Conservation (phyloP, 2,329 filamentous ascomycete genomes). For the Aspergillus sp. region DNA sequence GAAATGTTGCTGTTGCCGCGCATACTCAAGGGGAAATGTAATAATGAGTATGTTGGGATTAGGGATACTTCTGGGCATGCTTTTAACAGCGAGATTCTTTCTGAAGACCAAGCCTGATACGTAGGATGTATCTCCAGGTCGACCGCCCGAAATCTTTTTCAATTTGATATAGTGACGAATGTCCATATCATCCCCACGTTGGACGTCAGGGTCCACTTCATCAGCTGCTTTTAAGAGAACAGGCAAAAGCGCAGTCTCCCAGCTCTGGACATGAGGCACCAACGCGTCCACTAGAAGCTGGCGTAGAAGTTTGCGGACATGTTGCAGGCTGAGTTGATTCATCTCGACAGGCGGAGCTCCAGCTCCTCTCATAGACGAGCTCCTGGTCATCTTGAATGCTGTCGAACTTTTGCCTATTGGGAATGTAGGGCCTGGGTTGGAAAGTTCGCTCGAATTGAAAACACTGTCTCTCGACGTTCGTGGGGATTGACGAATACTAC, state of each 20-base stretch:
- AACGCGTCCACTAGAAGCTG: slow-evolving; percentile 73
- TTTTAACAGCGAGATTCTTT: slow-evolving; percentile 92
- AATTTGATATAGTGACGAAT: slow-evolving; percentile 95
- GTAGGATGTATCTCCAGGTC: slow-evolving; percentile 86
- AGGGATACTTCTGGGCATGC: slow-evolving; percentile 79
- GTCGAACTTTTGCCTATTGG: slow-evolving; percentile 27
- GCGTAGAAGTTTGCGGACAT: slow-evolving; percentile 74
- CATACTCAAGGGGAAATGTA: slow-evolving; percentile 92
- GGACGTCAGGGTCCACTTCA: slow-evolving; percentile 87
- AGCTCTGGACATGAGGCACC: slow-evolving; percentile 64
- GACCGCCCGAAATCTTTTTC: slow-evolving; percentile 89
- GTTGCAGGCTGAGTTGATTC: slow-evolving; percentile 76
- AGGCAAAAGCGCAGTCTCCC: slow-evolving; percentile 84
- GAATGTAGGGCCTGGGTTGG: slow-evolving; percentile 33
- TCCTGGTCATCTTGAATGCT: slow-evolving; percentile 56
- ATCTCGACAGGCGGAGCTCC: slow-evolving; percentile 71
- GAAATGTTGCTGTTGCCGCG: slow-evolving; percentile 85
- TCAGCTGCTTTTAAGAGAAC: slow-evolving; percentile 86
- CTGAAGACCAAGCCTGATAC: slow-evolving; percentile 95
- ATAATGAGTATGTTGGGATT: slow-evolving; percentile 86
- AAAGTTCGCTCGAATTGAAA: slow-evolving; percentile 23
- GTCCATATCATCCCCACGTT: slow-evolving; percentile 88
- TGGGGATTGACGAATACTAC: slow-evolving; percentile 64
- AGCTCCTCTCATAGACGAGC: slow-evolving; percentile 70
- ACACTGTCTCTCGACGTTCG: slow-evolving; percentile 54